Evolutionary conservation across 176 grass and related monocot genomes (phyloP), one percentile per base, ranked within the genome.

Genomic region (Pharus latifolius): DNA sequence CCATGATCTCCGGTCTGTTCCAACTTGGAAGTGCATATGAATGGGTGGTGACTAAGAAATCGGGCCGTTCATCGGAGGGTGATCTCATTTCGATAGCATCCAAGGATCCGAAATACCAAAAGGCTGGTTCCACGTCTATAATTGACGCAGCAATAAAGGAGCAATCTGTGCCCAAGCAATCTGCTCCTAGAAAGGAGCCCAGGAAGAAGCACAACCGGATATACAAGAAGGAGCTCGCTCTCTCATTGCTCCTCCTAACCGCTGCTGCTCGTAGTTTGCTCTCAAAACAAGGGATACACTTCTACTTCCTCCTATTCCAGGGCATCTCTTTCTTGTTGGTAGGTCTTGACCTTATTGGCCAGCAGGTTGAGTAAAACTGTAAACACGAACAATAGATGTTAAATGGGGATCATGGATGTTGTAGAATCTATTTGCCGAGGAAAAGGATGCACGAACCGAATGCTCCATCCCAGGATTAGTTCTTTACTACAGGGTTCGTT

Each of bases 281-380:
- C 31, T 88, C 84, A 2, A 91, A 88, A 41, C 95, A 98, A 48
- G 95, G 95, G 59, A 91, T 88, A 13, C 95, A 94, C 76, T 98
- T 98, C 75, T 98, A 98, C 82, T 98, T 98, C 78, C 76, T 94
- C 19, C 72, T 98, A 51, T 98, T 98, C 38, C 95, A 98, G 50
- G 95, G 95, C 7, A 59, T 98, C 31, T 65, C 90, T 31, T 98
- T 98, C 70, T 70, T 92, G 63, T 38, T 94, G 18, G 95, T 98
- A 16, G 95, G 95, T 16, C 87, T 98, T 0, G 90, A 98, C 49
- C 85, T 98, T 62, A 88, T 98, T 7, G 95, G 95, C 1, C 75
- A 91, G 47, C 87, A 98, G 37, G 67, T 98, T 17, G 83, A 87
- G 32, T 98, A 80, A 96, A 64, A 72, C 56, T 0, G 1, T 23